A percentile compares a stretch with the other conserved stretches of the same genome.
Conservation (phyloP, 495 filamentous ascomycete genomes). For the Glonium stellatum region DNA sequence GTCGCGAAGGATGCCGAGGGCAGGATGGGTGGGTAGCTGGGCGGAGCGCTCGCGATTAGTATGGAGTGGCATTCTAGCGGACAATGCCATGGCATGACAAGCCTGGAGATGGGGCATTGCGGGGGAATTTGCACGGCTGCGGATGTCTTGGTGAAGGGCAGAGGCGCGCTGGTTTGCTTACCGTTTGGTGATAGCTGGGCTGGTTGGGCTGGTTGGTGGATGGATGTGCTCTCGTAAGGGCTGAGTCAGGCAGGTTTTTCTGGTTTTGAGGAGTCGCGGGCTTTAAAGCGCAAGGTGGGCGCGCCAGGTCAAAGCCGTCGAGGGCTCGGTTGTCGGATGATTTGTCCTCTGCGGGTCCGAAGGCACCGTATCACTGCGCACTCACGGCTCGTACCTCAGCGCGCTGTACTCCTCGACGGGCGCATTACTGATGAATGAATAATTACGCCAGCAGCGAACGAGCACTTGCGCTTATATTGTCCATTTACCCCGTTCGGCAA, state of each 20-base stretch:
- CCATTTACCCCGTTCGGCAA: slow-evolving; percentile 18
- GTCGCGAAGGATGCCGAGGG: background rate
- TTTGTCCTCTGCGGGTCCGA: background rate
- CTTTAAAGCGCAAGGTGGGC: slow-evolving; percentile 6
- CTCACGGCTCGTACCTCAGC: background rate
- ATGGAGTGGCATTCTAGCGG: background rate
- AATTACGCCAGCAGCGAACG: slow-evolving; percentile 5
- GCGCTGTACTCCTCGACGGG: background rate
- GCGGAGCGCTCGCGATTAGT: slow-evolving; percentile 13
- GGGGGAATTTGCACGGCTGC: background rate
- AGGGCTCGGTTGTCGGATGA: slow-evolving; percentile 16
- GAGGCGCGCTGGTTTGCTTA: background rate
- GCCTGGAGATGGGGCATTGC: background rate
- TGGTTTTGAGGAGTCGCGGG: background rate
- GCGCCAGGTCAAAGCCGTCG: background rate
- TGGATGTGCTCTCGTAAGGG: slow-evolving; percentile 8
- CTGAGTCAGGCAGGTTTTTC: slow-evolving; percentile 11
- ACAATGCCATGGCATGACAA: background rate
- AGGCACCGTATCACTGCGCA: background rate
- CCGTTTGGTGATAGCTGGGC: slow-evolving; percentile 9
- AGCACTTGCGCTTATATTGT: slow-evolving; percentile 6
- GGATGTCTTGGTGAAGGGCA: no score
- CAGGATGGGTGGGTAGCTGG: background rate
- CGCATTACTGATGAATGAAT: slow-evolving; percentile 6
- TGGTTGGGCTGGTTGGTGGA: slow-evolving; percentile 4